These are phyloP conservation scores for Verticillium tricorpus DNA, from an alignment of 2,329 filamentous ascomycete species.

Conservation along the genomic window DNA sequence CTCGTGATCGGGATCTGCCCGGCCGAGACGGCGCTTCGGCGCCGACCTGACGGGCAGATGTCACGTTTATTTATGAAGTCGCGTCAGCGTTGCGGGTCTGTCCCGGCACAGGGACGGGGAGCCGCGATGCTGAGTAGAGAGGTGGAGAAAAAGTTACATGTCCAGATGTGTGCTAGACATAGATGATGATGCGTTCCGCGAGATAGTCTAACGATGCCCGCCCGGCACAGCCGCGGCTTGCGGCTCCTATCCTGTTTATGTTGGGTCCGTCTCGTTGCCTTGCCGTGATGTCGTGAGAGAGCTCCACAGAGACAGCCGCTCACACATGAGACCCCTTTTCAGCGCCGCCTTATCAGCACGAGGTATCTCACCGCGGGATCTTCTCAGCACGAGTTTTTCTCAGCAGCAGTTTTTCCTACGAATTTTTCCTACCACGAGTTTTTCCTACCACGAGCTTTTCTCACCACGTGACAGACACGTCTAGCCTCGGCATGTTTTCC, in stretches of 20 bases:
- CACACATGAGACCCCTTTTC: too few species aligned
- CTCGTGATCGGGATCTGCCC: neutral
- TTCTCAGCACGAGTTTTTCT: too few species aligned
- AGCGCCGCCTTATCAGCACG: too few species aligned
- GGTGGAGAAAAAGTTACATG: neutral
- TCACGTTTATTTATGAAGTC: neutral
- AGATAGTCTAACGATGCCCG: neutral
- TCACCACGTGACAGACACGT: too few species aligned
- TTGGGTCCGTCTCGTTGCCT: neutral
- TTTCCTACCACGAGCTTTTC: too few species aligned
- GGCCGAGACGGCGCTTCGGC: neutral
- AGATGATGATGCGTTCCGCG: neutral
- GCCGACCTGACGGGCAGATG: neutral
- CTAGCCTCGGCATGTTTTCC: too few species aligned
- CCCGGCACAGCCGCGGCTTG: neutral
- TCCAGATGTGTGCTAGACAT: neutral
- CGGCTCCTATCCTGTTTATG: neutral
- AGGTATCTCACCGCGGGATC: too few species aligned
- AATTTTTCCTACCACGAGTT: too few species aligned
- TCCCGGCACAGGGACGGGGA: neutral
- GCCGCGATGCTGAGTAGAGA: neutral
- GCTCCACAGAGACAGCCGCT: too few species aligned
- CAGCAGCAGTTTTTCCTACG: too few species aligned
- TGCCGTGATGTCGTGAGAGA: too few species aligned
- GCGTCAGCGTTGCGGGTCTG: neutral